Percentiles rank a stretch among this genome's conserved stretches.
Conservation (phyloP, 306 rosid genomes). For the Ziziphus jujuba region DNA sequence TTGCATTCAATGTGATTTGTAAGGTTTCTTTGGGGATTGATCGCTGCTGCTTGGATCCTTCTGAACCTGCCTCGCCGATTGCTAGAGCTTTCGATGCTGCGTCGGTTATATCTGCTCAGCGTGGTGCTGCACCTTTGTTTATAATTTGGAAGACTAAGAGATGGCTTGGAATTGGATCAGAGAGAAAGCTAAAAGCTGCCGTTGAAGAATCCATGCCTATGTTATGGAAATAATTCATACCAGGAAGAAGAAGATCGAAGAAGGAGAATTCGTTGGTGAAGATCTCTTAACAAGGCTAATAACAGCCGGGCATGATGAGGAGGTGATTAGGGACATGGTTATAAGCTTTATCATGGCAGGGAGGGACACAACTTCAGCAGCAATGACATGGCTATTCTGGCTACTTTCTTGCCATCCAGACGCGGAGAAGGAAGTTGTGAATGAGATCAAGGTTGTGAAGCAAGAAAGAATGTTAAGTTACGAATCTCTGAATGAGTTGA, state of each 20-base stretch:
- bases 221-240: constrained; percentile 50
- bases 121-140: constrained; percentile 71
- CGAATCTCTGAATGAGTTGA: constrained; percentile 48
- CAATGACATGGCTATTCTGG: constrained; percentile 95
- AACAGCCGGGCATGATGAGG: constrained; percentile 54
- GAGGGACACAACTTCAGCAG: constrained; percentile 87
- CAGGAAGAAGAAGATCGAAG: constrained; percentile 36
- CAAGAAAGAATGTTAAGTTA: constrained; percentile 26
- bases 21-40: constrained; percentile 53
- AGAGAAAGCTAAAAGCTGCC: constrained; percentile 48
- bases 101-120: constrained; percentile 63
- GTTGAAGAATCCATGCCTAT: constrained; percentile 46
- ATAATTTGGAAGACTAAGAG: constrained; percentile 74
- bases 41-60: constrained; percentile 55
- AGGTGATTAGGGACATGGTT: constrained; percentile 66
- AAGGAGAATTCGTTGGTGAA: constrained; percentile 7
- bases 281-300: constrained; percentile 72
- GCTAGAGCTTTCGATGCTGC: constrained; percentile 67
- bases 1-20: constrained; percentile 68
- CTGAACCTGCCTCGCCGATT: constrained; percentile 32
- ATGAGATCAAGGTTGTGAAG: constrained; percentile 38
- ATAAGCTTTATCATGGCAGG: constrained; percentile 93
- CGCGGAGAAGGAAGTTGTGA: constrained; percentile 39
- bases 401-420: constrained; percentile 45
- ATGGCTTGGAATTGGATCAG: constrained; percentile 77